phyloP scores from a whole-genome alignment of 768 basidiomycete genomes.

The Leccinum variicolor region DNA sequence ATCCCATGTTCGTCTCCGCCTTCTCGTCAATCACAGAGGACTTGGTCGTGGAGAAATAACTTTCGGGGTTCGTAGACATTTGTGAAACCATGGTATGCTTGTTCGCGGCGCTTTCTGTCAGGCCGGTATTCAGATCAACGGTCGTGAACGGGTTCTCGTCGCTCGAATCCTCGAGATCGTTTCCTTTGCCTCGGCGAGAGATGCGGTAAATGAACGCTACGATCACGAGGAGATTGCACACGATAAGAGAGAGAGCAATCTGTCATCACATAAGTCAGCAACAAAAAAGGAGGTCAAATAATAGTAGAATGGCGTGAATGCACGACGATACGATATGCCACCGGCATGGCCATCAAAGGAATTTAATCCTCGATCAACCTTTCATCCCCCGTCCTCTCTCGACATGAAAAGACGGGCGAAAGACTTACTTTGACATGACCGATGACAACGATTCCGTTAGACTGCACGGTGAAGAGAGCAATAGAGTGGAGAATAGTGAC shows the following conservation, averaged over 20 bases:
- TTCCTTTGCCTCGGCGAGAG: neutral
- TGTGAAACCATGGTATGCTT: neutral
- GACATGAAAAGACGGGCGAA: neutral
- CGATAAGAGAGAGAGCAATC: conserved; percentile 21
- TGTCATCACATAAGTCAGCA: neutral
- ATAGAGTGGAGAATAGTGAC: conserved; percentile 18
- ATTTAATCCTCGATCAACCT: neutral
- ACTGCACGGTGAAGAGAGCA: neutral
- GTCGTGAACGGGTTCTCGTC: conserved; percentile 10
- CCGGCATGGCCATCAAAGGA: neutral
- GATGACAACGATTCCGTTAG: conserved; percentile 12
- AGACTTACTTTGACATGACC: conserved; percentile 23
- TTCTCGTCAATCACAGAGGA: neutral
- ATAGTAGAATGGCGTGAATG: no score
- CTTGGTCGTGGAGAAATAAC: neutral
- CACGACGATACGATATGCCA: neutral
- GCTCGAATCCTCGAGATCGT: conserved; percentile 1
- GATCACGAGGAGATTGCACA: conserved; percentile 28
- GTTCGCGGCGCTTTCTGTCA: neutral
- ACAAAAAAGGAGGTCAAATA: no score
- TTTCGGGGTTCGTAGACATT: neutral
- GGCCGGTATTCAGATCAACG: conserved; percentile 9
- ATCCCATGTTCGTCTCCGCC: neutral
- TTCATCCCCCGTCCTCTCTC: neutral
- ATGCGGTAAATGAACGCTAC: conserved; percentile 20